phyloP scores from a whole-genome alignment of 495 filamentous ascomycete species.

The Articulospora tetracladia region DNA sequence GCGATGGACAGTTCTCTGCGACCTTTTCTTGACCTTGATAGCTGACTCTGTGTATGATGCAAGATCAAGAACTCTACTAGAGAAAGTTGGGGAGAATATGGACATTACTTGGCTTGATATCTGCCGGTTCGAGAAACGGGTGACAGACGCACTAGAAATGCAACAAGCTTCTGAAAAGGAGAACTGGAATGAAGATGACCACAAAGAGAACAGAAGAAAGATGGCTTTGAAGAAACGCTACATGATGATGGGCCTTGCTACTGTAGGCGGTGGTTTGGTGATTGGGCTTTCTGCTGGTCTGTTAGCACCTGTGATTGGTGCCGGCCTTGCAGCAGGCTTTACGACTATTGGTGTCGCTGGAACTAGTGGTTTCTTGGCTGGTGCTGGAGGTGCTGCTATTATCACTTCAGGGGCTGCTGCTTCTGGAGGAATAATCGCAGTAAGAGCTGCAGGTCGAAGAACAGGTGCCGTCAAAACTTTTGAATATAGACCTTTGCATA shows the following conservation, averaged over 20 bases:
- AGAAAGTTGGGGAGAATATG: conserved; percentile 74
- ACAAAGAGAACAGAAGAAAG: conserved; percentile 86
- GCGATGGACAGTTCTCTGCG: conserved; percentile 95
- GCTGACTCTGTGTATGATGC: conserved; percentile 94
- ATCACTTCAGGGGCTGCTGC: conserved; percentile 89
- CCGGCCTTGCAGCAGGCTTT: conserved; percentile 90
- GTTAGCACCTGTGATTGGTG: conserved; percentile 90
- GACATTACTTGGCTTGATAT: conserved; percentile 89
- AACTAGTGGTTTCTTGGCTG: conserved; percentile 84
- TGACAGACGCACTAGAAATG: conserved; percentile 96
- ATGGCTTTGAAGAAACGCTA: conserved; percentile 73
- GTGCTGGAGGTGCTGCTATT: conserved; percentile 86
- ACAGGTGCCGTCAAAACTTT: conserved; percentile 93
- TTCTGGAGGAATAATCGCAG: conserved; percentile 79
- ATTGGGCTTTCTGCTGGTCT: conserved; percentile 94
- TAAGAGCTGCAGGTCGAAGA: conserved; percentile 77
- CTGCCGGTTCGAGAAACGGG: conserved; percentile 93
- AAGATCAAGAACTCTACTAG: conserved; percentile 80
- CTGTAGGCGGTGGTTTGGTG: conserved; percentile 90
- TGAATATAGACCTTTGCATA: conserved; percentile 93
- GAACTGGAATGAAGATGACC: conserved; percentile 94
- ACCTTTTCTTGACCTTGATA: conserved; percentile 91
- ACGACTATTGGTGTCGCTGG: conserved; percentile 91
- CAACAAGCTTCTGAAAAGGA: conserved; percentile 89
- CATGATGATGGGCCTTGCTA: conserved; percentile 95